A percentile compares a stretch with the other conserved stretches of the same genome.
Conservation (phyloP, 441 rosid species). For the Jatropha multifida region DNA sequence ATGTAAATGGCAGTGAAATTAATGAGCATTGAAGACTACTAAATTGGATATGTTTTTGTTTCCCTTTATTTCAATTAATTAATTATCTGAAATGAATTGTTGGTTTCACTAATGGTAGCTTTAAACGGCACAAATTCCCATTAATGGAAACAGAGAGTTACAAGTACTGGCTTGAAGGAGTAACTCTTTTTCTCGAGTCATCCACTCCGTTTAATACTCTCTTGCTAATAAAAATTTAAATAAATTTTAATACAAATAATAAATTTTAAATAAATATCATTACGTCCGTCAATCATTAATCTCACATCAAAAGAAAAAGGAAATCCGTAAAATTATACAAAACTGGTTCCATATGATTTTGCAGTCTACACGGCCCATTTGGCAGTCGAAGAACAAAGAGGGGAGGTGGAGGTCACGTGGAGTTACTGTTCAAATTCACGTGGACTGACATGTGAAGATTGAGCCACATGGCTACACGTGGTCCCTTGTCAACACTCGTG, state of each 20-base stretch:
- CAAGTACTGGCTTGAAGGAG: neutral
- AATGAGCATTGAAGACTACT: too few relatives aligned
- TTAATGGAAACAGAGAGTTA: neutral
- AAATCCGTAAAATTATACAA: too few relatives aligned
- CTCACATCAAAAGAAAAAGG: too few relatives aligned
- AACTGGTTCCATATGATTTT: neutral
- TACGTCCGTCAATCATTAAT: too few relatives aligned
- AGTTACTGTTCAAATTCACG: slow-evolving; percentile 23
- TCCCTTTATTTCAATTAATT: too few relatives aligned
- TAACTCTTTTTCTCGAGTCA: too few relatives aligned
- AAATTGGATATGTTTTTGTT: too few relatives aligned
- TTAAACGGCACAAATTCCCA: neutral
- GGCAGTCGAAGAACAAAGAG: neutral
- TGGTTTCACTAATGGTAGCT: neutral
- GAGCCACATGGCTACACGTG: slow-evolving; percentile 26
- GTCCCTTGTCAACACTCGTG: slow-evolving; percentile 35
- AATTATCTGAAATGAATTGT: neutral
- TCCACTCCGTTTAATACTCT: too few relatives aligned
- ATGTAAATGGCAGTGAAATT: neutral
- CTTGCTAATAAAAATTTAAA: too few relatives aligned
- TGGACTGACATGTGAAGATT: slow-evolving; percentile 21
- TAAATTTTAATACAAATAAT: too few relatives aligned
- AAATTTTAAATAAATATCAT: too few relatives aligned
- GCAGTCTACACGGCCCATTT: neutral
- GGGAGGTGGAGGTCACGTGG: slow-evolving; percentile 29